Percentiles rank a stretch among this genome's conserved stretches.
Conservation (phyloP, 2,329 filamentous ascomycete species). For the Coniochaeta pulveracea region DNA sequence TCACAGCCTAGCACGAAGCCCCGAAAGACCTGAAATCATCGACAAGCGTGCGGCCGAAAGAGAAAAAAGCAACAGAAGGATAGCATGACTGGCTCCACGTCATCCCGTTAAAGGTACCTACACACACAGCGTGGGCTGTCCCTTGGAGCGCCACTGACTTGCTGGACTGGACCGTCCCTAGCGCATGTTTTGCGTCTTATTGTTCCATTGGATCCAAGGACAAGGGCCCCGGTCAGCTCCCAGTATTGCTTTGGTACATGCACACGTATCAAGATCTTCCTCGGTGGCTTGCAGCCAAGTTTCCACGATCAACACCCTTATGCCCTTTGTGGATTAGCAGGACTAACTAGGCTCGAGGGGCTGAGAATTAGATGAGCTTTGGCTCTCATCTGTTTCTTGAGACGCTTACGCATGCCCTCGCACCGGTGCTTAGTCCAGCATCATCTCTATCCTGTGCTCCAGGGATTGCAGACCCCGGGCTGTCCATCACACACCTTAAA, state of each 20-base stretch:
- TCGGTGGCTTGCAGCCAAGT: conserved; percentile 1
- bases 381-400: not conserved
- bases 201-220: conserved; percentile 2
- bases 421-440: too few species aligned
- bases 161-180: conserved; percentile 9
- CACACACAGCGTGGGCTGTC: not conserved
- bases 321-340: not conserved
- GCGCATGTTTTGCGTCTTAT: not conserved
- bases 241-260: not conserved
- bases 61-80: too few species aligned
- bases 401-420: too few species aligned
- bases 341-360: not conserved
- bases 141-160: conserved; percentile 1
- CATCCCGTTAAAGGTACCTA: too few species aligned
- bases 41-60: too few species aligned
- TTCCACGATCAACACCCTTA: conserved; percentile 1
- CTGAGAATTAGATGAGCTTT: not conserved
- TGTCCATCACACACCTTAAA: not conserved
- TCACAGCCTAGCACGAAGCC: too few species aligned
- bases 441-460: conserved; percentile 1
- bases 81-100: too few species aligned
- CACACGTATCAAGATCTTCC: not conserved
- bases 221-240: not conserved
- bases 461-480: not conserved
- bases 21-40: too few species aligned